phyloP scores from a whole-genome alignment of 257 asterid species.

The Solanum chiquidenum region DNA sequence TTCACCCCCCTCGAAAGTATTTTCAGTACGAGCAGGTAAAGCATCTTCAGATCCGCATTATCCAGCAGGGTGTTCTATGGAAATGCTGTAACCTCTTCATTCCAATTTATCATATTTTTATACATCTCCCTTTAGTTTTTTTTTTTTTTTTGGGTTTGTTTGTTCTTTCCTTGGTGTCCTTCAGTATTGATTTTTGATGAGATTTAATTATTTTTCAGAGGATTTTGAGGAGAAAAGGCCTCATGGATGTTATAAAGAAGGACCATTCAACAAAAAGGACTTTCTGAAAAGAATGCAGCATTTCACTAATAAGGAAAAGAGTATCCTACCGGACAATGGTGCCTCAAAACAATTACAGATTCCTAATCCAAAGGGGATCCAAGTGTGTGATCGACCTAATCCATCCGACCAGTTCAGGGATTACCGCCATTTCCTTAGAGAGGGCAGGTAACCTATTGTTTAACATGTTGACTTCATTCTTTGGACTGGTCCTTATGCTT shows the following conservation, averaged over 20 bases:
- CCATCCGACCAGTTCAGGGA: slow-evolving; percentile 54
- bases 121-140: neutral
- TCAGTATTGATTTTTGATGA: neutral
- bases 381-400: slow-evolving; percentile 21
- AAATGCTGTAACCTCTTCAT: neutral
- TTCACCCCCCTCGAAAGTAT: slow-evolving; percentile 18
- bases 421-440: slow-evolving; percentile 66
- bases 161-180: neutral
- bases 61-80: slow-evolving; percentile 33
- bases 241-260: slow-evolving; percentile 26
- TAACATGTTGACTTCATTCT: neutral
- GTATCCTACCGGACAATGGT: slow-evolving; percentile 13
- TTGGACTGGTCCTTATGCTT: neutral
- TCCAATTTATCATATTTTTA: neutral
- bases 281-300: slow-evolving; percentile 27
- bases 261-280: slow-evolving; percentile 27
- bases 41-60: slow-evolving; percentile 15
- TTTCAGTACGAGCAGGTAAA: slow-evolving; percentile 25
- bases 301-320: slow-evolving; percentile 24
- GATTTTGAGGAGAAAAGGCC: slow-evolving; percentile 26
- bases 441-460: slow-evolving; percentile 55
- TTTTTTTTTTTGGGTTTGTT: neutral
- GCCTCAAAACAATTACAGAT: slow-evolving; percentile 19
- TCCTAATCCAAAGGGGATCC: slow-evolving; percentile 37
- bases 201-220: slow-evolving; percentile 25